Evolutionary conservation across 208 protist species (phyloP).

Genomic region (Leishmania lainsoni): DNA sequence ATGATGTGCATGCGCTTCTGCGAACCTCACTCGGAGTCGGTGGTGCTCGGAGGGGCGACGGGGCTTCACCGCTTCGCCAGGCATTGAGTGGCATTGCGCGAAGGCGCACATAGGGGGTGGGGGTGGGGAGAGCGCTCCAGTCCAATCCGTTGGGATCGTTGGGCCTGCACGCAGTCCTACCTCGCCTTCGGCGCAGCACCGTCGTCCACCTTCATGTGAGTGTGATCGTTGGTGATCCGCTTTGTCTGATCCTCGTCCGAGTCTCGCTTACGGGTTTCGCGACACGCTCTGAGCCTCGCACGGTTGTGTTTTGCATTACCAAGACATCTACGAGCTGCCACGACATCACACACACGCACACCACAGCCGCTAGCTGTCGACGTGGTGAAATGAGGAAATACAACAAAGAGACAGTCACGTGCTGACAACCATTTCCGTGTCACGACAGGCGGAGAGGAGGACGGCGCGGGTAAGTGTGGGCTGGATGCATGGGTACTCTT

Average conservation of each 20-base stretch:
- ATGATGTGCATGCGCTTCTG: not conserved
- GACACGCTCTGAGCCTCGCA: not conserved
- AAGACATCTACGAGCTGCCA: not conserved
- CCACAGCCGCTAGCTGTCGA: not conserved
- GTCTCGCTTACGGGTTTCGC: too few species aligned
- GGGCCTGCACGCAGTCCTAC: too few species aligned
- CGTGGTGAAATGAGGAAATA: not conserved
- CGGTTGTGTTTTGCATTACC: not conserved
- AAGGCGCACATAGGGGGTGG: not conserved
- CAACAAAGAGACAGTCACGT: not conserved
- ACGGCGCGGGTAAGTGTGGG: not conserved
- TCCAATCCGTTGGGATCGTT: too few species aligned
- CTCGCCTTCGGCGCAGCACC: too few species aligned
- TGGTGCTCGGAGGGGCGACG: not conserved
- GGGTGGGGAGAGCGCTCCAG: not conserved
- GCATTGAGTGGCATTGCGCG: too few species aligned
- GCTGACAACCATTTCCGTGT: not conserved
- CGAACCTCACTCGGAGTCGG: not conserved
- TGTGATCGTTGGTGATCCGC: too few species aligned
- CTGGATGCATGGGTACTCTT: too few species aligned
- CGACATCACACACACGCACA: not conserved
- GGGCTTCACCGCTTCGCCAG: too few species aligned
- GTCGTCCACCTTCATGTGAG: too few species aligned
- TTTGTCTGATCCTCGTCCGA: too few species aligned
- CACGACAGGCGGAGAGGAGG: not conserved